A percentile compares a stretch with the other conserved stretches of the same genome.
phyloP scores from a whole-genome alignment of 2,329 filamentous ascomycete genomes.

The Fusarium chaquense region DNA sequence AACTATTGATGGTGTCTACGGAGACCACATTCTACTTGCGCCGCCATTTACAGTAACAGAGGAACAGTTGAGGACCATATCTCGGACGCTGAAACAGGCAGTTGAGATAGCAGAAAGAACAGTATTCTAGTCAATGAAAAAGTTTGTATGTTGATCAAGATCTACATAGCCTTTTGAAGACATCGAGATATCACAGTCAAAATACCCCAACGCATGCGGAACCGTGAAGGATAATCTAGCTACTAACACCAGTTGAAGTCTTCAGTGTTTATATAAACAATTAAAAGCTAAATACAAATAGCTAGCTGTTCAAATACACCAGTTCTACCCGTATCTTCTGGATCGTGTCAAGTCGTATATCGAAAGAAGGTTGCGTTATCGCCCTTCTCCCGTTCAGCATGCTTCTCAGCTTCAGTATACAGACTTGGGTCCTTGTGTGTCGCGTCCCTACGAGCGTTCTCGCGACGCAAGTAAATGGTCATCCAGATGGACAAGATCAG shows the following conservation, averaged over 20 bases:
- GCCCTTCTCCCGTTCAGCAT: not conserved
- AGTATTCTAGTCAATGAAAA: not conserved
- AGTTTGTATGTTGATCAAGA: too few species aligned
- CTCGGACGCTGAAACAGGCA: constrained; percentile 20
- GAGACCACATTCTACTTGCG: constrained; percentile 76
- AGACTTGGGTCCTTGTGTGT: not conserved
- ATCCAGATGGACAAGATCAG: not conserved
- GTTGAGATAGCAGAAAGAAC: constrained; percentile 25
- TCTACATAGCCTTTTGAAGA: too few species aligned
- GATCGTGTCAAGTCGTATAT: not conserved
- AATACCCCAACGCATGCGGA: too few species aligned
- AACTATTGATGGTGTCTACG: constrained; percentile 67
- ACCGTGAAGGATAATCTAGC: too few species aligned
- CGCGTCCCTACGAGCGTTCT: not conserved
- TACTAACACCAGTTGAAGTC: too few species aligned
- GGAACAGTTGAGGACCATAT: constrained; percentile 40
- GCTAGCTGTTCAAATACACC: too few species aligned
- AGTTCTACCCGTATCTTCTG: too few species aligned
- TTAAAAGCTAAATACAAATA: too few species aligned
- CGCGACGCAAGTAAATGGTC: not conserved
- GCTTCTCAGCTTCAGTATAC: not conserved
- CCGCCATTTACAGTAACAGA: constrained; percentile 74
- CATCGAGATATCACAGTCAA: too few species aligned
- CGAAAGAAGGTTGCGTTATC: constrained; percentile 9
- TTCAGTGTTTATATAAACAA: too few species aligned